These are phyloP conservation scores for Nissolia schottii DNA, from an alignment of 306 rosid species.

Conservation along the genomic window DNA sequence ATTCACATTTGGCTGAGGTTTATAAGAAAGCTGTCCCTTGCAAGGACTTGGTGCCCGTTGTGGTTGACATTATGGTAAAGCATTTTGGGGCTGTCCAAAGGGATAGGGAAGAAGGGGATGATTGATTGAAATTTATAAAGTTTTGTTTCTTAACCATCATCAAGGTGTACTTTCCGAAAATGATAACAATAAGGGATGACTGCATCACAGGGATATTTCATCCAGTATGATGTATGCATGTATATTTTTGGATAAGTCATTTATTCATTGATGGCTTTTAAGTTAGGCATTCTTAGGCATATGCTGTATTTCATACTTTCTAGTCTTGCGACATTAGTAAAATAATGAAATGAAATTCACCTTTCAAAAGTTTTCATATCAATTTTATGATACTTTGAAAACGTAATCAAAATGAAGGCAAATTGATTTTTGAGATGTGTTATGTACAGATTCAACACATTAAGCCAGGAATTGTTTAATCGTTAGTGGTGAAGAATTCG, in stretches of 20 bases:
- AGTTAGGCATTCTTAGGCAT: background rate
- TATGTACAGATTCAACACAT: too few species aligned
- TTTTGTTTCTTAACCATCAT: background rate
- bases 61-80: slow-evolving; percentile 64
- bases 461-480: too few species aligned
- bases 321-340: background rate
- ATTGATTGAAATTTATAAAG: slow-evolving; percentile 24
- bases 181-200: background rate
- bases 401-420: background rate
- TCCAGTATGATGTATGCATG: background rate
- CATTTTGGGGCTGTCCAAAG: slow-evolving; percentile 80
- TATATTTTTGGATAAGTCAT: background rate
- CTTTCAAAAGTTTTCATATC: background rate
- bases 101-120: slow-evolving; percentile 76
- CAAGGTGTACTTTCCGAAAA: background rate
- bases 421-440: too few species aligned
- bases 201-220: background rate
- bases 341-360: background rate
- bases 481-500: too few species aligned
- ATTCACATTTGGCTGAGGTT: slow-evolving; percentile 77
- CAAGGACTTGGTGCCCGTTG: slow-evolving; percentile 79
- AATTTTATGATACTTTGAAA: background rate
- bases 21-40: slow-evolving; percentile 91
- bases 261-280: background rate
- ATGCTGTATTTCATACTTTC: background rate